phyloP scores from a whole-genome alignment of 2,329 filamentous ascomycete species.

The Neofusicoccum sp. region DNA sequence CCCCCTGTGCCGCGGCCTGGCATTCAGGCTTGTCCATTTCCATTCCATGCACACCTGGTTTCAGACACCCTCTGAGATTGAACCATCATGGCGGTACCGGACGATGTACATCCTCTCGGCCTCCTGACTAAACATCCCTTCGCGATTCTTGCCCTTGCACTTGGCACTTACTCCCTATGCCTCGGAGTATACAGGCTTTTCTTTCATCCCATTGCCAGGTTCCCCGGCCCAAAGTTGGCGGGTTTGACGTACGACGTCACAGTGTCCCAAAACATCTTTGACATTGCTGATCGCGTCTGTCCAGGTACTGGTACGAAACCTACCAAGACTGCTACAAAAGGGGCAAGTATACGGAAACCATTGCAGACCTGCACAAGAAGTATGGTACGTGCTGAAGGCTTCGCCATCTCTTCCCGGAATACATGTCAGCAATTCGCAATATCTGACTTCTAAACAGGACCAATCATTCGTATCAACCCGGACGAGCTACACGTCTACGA shows the following conservation, averaged over 20 bases:
- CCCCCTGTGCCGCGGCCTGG: neutral
- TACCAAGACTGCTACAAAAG: slow-evolving; percentile 38
- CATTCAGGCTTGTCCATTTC: neutral
- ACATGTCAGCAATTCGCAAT: neutral
- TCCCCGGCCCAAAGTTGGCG: slow-evolving; percentile 22
- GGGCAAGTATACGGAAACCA: slow-evolving; percentile 36
- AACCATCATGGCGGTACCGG: neutral
- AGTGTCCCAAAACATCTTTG: neutral
- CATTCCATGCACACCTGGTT: neutral
- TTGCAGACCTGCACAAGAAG: slow-evolving; percentile 38
- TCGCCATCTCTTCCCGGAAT: neutral
- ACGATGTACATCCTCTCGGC: neutral
- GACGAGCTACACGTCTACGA: slow-evolving; percentile 48
- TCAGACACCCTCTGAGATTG: neutral
- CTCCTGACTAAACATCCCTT: neutral
- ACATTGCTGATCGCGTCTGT: neutral
- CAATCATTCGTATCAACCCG: slow-evolving; percentile 47
- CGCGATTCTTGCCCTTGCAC: neutral
- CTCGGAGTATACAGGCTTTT: slow-evolving; percentile 14
- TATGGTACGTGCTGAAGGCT: slow-evolving; percentile 32
- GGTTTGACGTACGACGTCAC: slow-evolving; percentile 22
- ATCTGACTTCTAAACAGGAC: slow-evolving; percentile 29
- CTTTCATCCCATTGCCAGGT: slow-evolving; percentile 21
- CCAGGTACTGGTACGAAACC: slow-evolving; percentile 32
- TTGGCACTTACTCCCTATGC: neutral